phyloP scores from a whole-genome alignment of 2,329 filamentous ascomycete genomes.

The Trichophyton mentagrophytes region DNA sequence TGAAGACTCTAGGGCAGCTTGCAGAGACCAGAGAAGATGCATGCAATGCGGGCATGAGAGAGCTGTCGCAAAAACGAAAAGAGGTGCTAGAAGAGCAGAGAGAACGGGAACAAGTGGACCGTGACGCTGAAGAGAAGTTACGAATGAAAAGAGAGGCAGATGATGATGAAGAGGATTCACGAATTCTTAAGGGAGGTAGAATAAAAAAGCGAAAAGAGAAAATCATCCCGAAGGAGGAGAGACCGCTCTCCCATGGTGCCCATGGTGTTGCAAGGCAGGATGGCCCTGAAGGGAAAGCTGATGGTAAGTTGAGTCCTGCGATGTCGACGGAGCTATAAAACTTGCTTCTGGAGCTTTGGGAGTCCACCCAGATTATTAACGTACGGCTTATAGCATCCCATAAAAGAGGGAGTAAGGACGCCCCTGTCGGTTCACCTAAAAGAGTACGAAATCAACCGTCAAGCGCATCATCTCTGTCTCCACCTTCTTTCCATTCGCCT shows the following conservation, averaged over 20 bases:
- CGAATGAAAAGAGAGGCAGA: constrained; percentile 35
- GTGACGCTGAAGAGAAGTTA: constrained; percentile 38
- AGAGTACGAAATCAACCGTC: constrained; percentile 27
- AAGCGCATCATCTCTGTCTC: constrained; percentile 29
- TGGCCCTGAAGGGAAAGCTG: constrained; percentile 44
- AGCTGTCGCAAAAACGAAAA: constrained; percentile 46
- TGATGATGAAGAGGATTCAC: constrained; percentile 32
- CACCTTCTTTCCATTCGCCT: constrained; percentile 33
- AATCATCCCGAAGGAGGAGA: constrained; percentile 47
- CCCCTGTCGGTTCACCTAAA: constrained; percentile 26
- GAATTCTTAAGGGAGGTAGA: constrained; percentile 46
- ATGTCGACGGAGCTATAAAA: neutral
- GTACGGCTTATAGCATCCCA: constrained; percentile 3
- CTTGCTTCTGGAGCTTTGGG: neutral
- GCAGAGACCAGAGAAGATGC: constrained; percentile 45
- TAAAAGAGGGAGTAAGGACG: constrained; percentile 12
- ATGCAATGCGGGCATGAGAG: constrained; percentile 48
- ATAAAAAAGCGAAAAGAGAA: constrained; percentile 68
- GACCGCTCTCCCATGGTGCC: constrained; percentile 48
- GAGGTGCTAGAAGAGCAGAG: constrained; percentile 42
- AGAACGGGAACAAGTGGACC: constrained; percentile 35
- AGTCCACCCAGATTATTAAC: neutral
- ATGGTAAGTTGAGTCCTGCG: constrained; percentile 33
- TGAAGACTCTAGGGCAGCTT: constrained; percentile 45
- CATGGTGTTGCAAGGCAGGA: constrained; percentile 53